A percentile compares a stretch with the other conserved stretches of the same genome.
phyloP scores from a whole-genome alignment of 2,329 filamentous ascomycete genomes.

The Fonsecaea erecta region DNA sequence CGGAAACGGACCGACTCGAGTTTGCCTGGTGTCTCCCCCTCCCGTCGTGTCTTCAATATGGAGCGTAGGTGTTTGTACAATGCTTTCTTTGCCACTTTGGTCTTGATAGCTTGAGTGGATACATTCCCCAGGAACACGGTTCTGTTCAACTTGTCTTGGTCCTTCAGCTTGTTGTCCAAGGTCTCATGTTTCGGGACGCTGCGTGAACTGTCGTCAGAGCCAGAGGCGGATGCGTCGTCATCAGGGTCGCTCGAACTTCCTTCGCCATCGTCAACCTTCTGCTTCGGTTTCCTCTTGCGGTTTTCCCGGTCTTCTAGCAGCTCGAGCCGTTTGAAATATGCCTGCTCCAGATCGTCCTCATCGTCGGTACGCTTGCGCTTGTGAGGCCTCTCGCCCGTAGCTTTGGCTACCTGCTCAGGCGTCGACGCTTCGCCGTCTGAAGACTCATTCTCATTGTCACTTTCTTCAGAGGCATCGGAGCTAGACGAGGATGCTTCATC shows the following conservation, averaged over 20 bases:
- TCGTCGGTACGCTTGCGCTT: slow-evolving; percentile 45
- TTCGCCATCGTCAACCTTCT: slow-evolving; percentile 40
- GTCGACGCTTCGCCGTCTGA: slow-evolving; percentile 2
- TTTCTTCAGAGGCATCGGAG: slow-evolving; percentile 18
- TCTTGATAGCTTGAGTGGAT: slow-evolving; percentile 78
- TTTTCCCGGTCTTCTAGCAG: slow-evolving; percentile 40
- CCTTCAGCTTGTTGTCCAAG: slow-evolving; percentile 40
- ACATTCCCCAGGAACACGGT: slow-evolving; percentile 96
- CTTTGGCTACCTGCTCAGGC: background rate
- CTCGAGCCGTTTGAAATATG: slow-evolving; percentile 37
- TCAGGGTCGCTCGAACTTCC: slow-evolving; percentile 44
- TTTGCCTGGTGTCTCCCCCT: slow-evolving; percentile 64
- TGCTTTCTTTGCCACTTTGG: slow-evolving; percentile 77
- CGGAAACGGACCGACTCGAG: slow-evolving; percentile 93
- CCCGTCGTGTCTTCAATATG: slow-evolving; percentile 63
- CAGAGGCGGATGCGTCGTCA: slow-evolving; percentile 40
- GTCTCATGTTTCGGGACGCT: slow-evolving; percentile 47
- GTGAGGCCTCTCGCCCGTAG: slow-evolving; percentile 24
- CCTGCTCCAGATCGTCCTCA: slow-evolving; percentile 33
- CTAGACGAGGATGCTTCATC: slow-evolving; percentile 30
- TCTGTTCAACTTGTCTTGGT: slow-evolving; percentile 76
- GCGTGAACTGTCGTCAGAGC: slow-evolving; percentile 35
- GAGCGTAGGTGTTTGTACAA: slow-evolving; percentile 79
- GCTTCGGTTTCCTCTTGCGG: slow-evolving; percentile 43
- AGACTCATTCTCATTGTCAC: slow-evolving; percentile 43